A percentile compares a stretch with the other conserved stretches of the same genome.
Evolutionary conservation across 805 yeast species (phyloP).

Genomic region (Saturnispora sekii): DNA sequence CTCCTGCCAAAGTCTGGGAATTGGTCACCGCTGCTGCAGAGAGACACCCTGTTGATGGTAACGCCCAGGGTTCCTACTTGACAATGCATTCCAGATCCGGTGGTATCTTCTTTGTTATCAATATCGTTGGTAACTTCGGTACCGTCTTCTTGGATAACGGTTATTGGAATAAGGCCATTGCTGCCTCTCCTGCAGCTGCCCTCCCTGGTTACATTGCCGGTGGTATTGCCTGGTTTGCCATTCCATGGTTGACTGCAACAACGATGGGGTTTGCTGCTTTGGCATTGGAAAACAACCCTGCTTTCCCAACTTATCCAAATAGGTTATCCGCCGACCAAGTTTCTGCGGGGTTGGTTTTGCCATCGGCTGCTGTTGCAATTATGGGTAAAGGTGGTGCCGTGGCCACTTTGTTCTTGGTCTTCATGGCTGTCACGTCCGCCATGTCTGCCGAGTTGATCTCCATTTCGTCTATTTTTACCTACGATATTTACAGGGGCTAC

Average conservation of each 20-base stretch:
- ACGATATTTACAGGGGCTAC: slow-evolving; percentile 76
- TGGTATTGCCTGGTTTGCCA: slow-evolving; percentile 86
- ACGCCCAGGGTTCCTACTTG: slow-evolving; percentile 76
- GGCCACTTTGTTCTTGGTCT: slow-evolving; percentile 66
- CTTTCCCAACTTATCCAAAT: slow-evolving; percentile 74
- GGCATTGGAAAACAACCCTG: slow-evolving; percentile 56
- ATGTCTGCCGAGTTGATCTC: slow-evolving; percentile 87
- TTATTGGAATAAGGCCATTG: slow-evolving; percentile 83
- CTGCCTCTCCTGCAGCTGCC: slow-evolving; percentile 67
- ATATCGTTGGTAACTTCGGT: slow-evolving; percentile 82
- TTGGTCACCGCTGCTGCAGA: slow-evolving; percentile 50
- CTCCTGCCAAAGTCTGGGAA: slow-evolving; percentile 77
- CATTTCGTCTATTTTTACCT: slow-evolving; percentile 76
- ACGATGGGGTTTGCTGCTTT: slow-evolving; percentile 83
- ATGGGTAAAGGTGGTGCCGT: slow-evolving; percentile 87
- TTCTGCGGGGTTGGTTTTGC: slow-evolving; percentile 70
- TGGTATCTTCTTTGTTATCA: slow-evolving; percentile 84
- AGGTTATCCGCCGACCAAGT: slow-evolving; percentile 59
- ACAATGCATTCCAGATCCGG: slow-evolving; percentile 83
- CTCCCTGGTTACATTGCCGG: slow-evolving; percentile 83
- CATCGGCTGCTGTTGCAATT: slow-evolving; percentile 72
- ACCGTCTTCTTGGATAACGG: slow-evolving; percentile 83
- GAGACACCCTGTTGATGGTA: slow-evolving; percentile 61
- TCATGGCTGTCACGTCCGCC: slow-evolving; percentile 91
- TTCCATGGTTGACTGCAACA: slow-evolving; percentile 74